Evolutionary conservation across 192 early-diverging fungal genomes (phyloP).

Genomic region (Backusella morwellensis): DNA sequence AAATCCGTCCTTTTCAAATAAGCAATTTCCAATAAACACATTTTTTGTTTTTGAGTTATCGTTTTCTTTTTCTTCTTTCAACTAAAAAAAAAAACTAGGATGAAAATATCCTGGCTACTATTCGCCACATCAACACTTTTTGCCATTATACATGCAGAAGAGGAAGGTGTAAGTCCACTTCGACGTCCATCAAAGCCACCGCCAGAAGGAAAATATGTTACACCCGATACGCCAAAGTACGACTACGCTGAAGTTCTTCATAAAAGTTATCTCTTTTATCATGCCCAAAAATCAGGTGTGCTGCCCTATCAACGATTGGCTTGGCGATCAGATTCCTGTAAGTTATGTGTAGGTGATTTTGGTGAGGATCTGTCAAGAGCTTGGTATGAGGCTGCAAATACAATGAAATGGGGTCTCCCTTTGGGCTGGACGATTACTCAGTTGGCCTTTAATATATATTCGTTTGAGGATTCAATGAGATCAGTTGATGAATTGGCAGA

Average conservation of each 20-base stretch:
- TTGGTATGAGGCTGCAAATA: constrained; percentile 61
- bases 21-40: background rate
- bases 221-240: constrained; percentile 43
- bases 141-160: background rate
- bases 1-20: background rate
- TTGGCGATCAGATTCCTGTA: constrained; percentile 52
- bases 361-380: constrained; percentile 52
- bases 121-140: background rate
- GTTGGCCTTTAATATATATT: constrained; percentile 47
- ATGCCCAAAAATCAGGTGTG: constrained; percentile 47
- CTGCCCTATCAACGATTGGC: constrained; percentile 50
- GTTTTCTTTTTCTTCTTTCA: background rate
- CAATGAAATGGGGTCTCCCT: constrained; percentile 59
- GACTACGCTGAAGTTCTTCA: constrained; percentile 51
- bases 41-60: background rate
- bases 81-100: background rate
- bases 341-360: constrained; percentile 44
- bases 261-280: constrained; percentile 52
- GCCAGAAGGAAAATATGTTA: constrained; percentile 36
- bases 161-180: constrained; percentile 19
- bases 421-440: constrained; percentile 46
- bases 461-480: constrained; percentile 43
- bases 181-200: constrained; percentile 36
- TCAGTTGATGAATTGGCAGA: constrained; percentile 37
- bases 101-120: background rate